Percentiles rank a stretch among this genome's conserved stretches.
Conservation (phyloP, 2,329 filamentous ascomycete species). For the Aspergillus neotritici region DNA sequence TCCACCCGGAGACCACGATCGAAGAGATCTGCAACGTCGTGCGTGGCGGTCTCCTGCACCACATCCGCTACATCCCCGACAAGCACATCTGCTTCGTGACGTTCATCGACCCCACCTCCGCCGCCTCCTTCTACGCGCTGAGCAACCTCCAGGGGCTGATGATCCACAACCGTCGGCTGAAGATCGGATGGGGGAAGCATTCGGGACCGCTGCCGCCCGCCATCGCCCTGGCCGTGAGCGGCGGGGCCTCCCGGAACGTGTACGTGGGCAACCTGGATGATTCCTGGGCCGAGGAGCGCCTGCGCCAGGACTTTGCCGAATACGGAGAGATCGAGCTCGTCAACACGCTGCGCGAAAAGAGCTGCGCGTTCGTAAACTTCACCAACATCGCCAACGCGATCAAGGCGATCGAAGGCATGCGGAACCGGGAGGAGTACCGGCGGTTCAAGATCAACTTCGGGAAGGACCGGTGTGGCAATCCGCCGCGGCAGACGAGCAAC, state of each 20-base stretch:
- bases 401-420: slow-evolving; percentile 95
- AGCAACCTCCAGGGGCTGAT: slow-evolving; percentile 97
- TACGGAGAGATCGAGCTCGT: slow-evolving; percentile 97
- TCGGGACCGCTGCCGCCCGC: slow-evolving; percentile 92
- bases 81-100: slow-evolving; percentile 99
- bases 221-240: slow-evolving; percentile 91
- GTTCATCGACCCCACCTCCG: slow-evolving; percentile 96
- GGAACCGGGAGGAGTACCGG: slow-evolving; percentile 92
- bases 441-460: slow-evolving; percentile 99
- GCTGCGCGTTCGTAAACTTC: slow-evolving; percentile 98
- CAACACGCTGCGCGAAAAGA: slow-evolving; percentile 95
- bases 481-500: slow-evolving; percentile 75
- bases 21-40: slow-evolving; percentile 99
- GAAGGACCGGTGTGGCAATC: slow-evolving; percentile 96
- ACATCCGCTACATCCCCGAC: slow-evolving; percentile 98
- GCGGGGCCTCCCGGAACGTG: slow-evolving; percentile 95
- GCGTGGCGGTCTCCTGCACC: slow-evolving; percentile 86
- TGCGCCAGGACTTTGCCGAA: slow-evolving; percentile 94
- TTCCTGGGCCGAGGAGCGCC: slow-evolving; percentile 90
- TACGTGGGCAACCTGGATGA: slow-evolving; percentile 98
- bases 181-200: slow-evolving; percentile 99
- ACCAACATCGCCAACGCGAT: slow-evolving; percentile 99
- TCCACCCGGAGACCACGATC: slow-evolving; percentile 96
- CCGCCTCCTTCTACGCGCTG: slow-evolving; percentile 93
- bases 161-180: slow-evolving; percentile 96